Base-by-base conservation (phyloP, 208 protist genomes). In the Acanthamoeba triangularis region DNA sequence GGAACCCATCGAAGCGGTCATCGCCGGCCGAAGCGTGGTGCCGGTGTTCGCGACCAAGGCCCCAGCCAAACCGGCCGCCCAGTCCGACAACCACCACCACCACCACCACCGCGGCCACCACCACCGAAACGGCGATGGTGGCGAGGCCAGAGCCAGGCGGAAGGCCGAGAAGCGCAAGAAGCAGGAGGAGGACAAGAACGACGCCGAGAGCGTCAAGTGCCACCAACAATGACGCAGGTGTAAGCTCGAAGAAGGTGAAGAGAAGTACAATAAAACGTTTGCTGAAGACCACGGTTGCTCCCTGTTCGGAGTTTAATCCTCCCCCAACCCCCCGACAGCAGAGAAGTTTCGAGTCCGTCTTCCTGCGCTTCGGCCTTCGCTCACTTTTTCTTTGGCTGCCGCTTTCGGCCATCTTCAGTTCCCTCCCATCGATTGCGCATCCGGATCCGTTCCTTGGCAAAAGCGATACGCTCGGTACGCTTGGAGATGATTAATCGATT, bases 171-270 rank as follows among this genome's bases (percentile, higher is more conserved):
- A 82, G 74, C 35, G 74, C 11, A 44, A 35, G 44, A 44, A 37
- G 35, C 30, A 35, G 10, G 74, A 52, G 41, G 74, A 82, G 11
- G 41, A 82, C 74, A 82, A 52, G 37, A 52, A 44, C 23, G 74
- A 82, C 44, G 33, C 74, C 74, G 74, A 82, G 74, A 82, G 74
- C 74, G 74, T 82, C 74, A 82, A 82, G 37, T 82, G 74, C 44
- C 74, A 82, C 44, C 74, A 82, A 28, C 74, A 82, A 20, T 82
- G 23, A 20, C 5, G 52, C 10, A 8, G 5, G 41, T 44, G 41
- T 6, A 47, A 47, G 3, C 41, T 47, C 41, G 41, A 47, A 47
- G 5, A 47, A 8, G 5, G 8, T 47, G 41, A 47, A 47, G 41
- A 47, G 3, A 47, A 47, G 41, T 47, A 56, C 52, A 56, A 56